phyloP scores from a whole-genome alignment of 805 yeast genomes.

The Starmerella bombi region DNA sequence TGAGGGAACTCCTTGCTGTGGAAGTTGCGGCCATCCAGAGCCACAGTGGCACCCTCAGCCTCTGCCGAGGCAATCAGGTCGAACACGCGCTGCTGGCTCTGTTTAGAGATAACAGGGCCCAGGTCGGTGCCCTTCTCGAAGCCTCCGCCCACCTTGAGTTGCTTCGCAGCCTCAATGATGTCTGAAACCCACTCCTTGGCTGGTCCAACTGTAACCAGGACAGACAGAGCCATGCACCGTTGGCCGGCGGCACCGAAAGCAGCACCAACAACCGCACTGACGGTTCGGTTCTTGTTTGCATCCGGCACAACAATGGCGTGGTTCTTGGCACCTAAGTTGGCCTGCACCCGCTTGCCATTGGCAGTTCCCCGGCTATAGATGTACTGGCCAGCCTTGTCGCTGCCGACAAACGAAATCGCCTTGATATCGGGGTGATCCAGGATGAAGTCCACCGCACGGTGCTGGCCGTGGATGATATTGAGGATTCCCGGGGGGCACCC shows the following conservation, averaged over 20 bases:
- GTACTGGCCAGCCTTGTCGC: constrained; percentile 65
- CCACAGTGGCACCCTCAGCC: constrained; percentile 47
- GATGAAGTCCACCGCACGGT: constrained; percentile 56
- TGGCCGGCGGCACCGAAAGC: constrained; percentile 80
- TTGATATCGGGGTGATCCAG: constrained; percentile 60
- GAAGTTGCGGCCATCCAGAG: constrained; percentile 50
- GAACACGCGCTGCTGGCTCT: constrained; percentile 40
- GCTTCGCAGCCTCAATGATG: constrained; percentile 42
- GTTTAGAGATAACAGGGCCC: constrained; percentile 61
- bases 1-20: constrained; percentile 37
- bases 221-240: constrained; percentile 70
- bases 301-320: constrained; percentile 63
- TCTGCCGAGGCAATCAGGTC: constrained; percentile 46
- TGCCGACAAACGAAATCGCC: constrained; percentile 69
- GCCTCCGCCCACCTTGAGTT: constrained; percentile 51
- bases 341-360: constrained; percentile 63
- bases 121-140: constrained; percentile 49
- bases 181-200: constrained; percentile 52
- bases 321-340: constrained; percentile 68
- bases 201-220: constrained; percentile 57
- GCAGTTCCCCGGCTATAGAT: constrained; percentile 53
- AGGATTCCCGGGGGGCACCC: constrained; percentile 66
- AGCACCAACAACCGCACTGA: constrained; percentile 57
- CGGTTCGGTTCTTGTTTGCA: constrained; percentile 49
- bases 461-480: constrained; percentile 61